Evolutionary conservation across 805 yeast species (phyloP).

Genomic region (Saturnispora halmiae): DNA sequence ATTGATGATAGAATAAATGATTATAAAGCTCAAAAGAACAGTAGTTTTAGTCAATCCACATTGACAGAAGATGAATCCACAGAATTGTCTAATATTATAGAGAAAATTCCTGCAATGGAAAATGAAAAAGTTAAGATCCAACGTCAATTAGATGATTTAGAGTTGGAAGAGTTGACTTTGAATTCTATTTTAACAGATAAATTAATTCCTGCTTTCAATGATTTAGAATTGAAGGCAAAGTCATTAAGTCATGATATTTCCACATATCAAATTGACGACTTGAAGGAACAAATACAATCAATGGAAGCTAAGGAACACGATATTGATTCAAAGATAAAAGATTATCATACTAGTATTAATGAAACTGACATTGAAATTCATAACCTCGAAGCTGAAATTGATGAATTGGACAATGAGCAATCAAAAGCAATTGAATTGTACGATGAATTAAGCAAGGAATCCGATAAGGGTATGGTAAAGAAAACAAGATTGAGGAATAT

Average conservation of each 20-base stretch:
- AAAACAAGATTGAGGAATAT: constrained; percentile 51
- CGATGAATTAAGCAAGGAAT: constrained; percentile 50
- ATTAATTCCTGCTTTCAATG: constrained; percentile 42
- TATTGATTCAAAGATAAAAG: constrained; percentile 19
- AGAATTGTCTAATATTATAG: constrained; percentile 30
- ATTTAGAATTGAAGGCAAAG: constrained; percentile 22
- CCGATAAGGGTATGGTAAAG: constrained; percentile 57
- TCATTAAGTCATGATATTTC: neutral
- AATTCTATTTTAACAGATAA: constrained; percentile 53
- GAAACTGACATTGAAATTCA: constrained; percentile 23
- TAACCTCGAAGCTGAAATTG: constrained; percentile 32
- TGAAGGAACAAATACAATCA: neutral
- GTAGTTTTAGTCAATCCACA: constrained; percentile 42
- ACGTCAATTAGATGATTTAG: constrained; percentile 34
- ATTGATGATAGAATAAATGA: constrained; percentile 34
- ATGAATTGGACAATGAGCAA: constrained; percentile 51
- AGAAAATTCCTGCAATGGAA: constrained; percentile 32
- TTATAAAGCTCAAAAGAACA: constrained; percentile 39
- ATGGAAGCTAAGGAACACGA: constrained; percentile 14
- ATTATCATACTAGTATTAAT: constrained; percentile 24
- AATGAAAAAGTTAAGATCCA: constrained; percentile 33
- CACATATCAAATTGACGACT: constrained; percentile 3
- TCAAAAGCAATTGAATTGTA: constrained; percentile 42
- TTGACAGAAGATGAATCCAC: constrained; percentile 42
- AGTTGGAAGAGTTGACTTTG: constrained; percentile 37